phyloP scores from a whole-genome alignment of 208 protist genomes.

The Acanthamoeba triangularis region DNA sequence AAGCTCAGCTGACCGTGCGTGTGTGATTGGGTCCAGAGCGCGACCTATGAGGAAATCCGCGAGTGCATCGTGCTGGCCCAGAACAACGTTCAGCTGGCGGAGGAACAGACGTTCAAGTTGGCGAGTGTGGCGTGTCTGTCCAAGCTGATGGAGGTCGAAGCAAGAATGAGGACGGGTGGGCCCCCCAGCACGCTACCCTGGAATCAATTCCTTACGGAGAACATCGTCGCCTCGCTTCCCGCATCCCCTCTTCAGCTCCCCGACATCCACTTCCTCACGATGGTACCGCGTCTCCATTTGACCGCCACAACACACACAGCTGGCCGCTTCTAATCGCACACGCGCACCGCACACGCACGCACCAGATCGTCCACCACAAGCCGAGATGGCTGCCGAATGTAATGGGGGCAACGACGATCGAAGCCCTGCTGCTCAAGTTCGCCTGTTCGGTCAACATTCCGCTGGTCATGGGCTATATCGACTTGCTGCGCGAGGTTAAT shows the following conservation, averaged over 20 bases:
- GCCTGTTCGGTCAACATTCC: neutral
- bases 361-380: neutral
- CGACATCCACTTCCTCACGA: neutral
- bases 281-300: neutral
- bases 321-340: no score
- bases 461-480: neutral
- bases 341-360: neutral
- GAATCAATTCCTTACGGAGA: slow-evolving; percentile 21
- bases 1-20: neutral
- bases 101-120: neutral
- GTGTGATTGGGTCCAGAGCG: neutral
- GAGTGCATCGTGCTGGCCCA: slow-evolving; percentile 14
- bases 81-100: neutral
- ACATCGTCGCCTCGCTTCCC: neutral
- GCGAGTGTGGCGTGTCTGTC: neutral
- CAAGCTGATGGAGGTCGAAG: neutral
- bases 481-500: neutral
- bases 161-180: neutral
- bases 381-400: neutral
- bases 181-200: neutral
- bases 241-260: neutral
- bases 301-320: no score
- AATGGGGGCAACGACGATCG: neutral
- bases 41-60: neutral
- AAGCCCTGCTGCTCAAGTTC: neutral